These are phyloP conservation scores for Phytophthora vignae DNA, from an alignment of 352 stramenopile species.

Conservation along the genomic window DNA sequence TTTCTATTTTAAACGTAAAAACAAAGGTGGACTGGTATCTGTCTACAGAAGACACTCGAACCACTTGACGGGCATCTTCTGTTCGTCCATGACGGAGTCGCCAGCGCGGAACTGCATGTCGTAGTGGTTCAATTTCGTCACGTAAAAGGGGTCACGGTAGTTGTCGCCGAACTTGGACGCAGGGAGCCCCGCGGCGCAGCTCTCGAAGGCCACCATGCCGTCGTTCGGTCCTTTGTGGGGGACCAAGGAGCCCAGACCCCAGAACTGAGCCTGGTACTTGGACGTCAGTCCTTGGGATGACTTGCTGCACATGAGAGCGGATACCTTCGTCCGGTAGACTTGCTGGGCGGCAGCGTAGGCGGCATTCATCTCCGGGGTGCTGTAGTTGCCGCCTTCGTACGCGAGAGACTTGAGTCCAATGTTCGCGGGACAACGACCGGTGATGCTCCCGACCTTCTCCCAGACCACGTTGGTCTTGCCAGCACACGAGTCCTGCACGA, in stretches of 20 bases:
- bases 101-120: conserved; percentile 51
- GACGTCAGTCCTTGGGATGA: conserved; percentile 44
- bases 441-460: conserved; percentile 20
- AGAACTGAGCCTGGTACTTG: conserved; percentile 27
- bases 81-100: conserved; percentile 37
- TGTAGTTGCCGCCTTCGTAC: conserved; percentile 37
- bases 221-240: conserved; percentile 38
- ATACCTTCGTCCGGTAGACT: conserved; percentile 38
- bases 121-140: conserved; percentile 47
- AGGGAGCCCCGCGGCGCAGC: conserved; percentile 34
- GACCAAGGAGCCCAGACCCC: conserved; percentile 14
- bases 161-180: conserved; percentile 31
- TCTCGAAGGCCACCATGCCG: conserved; percentile 50
- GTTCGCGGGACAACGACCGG: conserved; percentile 40
- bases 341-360: conserved; percentile 36
- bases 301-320: conserved; percentile 42
- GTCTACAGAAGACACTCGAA: conserved; percentile 42
- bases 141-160: conserved; percentile 37
- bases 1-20: neutral
- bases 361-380: conserved; percentile 5
- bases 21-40: neutral
- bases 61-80: conserved; percentile 51
- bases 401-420: conserved; percentile 27
- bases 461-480: conserved; percentile 30
- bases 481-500: conserved; percentile 39